Evolutionary conservation across 176 grass and related monocot species (phyloP), one percentile per base, ranked within the genome.

Genomic region (Stipa capillata): DNA sequence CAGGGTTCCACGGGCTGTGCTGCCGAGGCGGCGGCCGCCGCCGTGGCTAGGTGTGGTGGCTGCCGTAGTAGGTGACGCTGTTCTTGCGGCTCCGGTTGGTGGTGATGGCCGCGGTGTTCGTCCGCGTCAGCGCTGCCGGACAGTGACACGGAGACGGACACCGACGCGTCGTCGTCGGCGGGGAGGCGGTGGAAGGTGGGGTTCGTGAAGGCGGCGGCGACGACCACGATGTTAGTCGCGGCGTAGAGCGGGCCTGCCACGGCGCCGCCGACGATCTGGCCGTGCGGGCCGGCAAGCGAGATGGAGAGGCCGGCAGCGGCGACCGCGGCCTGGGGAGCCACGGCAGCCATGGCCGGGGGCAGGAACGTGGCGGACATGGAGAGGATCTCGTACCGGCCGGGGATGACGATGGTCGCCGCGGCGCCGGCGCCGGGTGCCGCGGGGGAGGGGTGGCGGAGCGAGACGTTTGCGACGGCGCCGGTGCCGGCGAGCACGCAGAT

Each of bases 181-280:
- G 97, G 86, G 71, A 99, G 88, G 87, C 92, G 92, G 64, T 96
- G 90, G 87, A 99, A 99, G 25, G 92, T 93, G 18, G 97, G 92
- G 66, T 91, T 96, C 8, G 87, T 89, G 85, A 99, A 96, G 7
- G 86, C 90, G 0, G 97, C 97, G 1, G 89, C 86, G 55, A 99
- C 88, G 67, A 99, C 40, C 31, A 93, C 86, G 27, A 99, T 84
- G 20, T 66, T 91, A 9, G 92, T 84, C 2, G 90, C 90, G 21
- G 97, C 90, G 69, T 93, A 58, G 49, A 99, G 83, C 28, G 90
- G 90, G 28, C 97, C 97, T 0, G 56, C 86, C 0, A 93, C 86
- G 42, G 88, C 84, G 29, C 97, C 97, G 8, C 97, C 97, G 69
- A 99, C 74, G 73, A 99, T 72, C 86, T 93, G 97, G 40, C 97